Evolutionary conservation across 2,329 filamentous ascomycete genomes (phyloP), one percentile per base, ranked within the genome.

Genomic region (Pyrenophora teres): DNA sequence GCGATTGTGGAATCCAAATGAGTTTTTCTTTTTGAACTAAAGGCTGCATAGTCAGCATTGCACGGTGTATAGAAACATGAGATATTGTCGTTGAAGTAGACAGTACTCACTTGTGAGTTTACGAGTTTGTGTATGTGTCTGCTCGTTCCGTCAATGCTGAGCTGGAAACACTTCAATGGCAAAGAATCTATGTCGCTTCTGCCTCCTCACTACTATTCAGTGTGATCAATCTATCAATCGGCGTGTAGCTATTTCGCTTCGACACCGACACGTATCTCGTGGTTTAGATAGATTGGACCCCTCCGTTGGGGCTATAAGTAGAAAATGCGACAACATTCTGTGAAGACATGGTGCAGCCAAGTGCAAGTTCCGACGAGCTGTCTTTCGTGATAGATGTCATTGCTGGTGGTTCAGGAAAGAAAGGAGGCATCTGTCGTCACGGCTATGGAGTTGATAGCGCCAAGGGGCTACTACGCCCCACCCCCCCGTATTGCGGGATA

Each of bases 251-350:
- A 56, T 55, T 45, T 51, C 16, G 56, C 64, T 63, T 69, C 58
- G 52, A 57, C 58, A 62, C 66, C 62, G 61, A 64, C 47, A 55
- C 59, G 56, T 58, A 62, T 59, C 57, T 55, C 44, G 56, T 52
- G 55, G 55, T 54, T 80, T 70, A 82, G 66, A 76, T 71, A 57
- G 69, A 71, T 54, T 58, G 62, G 64, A 82, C 80, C 80, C 80
- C 80, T 72, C 63, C 77, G 61, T 77, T 81, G 80, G 80, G 81
- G 80, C 77, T 81, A 81, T 81, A 65, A 50, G 63, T 63, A 64
- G 63, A 56, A 63, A 60, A 62, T 39, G 59, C 57, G 59, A 59
- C 59, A 56, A 60, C 57, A 70, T 66, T 62, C 51, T 62, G 56
- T 46, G 47, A 58, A 48, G 50, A 57, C 51, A 63, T 51, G 44